These are phyloP conservation scores for Chlorella sp. DNA, from an alignment of 139 green algal species.

Conservation along the genomic window DNA sequence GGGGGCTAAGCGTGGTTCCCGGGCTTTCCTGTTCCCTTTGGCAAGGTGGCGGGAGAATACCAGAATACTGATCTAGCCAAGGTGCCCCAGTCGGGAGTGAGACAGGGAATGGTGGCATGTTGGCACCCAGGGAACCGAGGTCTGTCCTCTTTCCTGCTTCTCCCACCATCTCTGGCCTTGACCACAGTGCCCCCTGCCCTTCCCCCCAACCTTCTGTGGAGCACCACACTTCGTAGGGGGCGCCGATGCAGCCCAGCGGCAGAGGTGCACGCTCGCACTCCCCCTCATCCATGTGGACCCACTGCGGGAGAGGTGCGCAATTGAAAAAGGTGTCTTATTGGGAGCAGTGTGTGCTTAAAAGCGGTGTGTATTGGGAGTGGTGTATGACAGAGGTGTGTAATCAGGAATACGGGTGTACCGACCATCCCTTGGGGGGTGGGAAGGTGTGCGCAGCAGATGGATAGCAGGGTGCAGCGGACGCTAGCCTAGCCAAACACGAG, in stretches of 20 bases:
- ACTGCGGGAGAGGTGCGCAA: background rate
- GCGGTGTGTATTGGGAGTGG: too few relatives aligned
- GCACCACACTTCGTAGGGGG: conserved; percentile 24
- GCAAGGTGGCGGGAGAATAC: background rate
- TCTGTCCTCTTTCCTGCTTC: background rate
- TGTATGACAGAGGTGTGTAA: too few relatives aligned
- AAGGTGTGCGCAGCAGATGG: background rate
- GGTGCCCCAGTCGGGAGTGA: too few relatives aligned
- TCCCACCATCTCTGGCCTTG: background rate
- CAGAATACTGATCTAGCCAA: background rate
- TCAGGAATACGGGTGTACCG: too few relatives aligned
- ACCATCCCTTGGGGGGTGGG: background rate
- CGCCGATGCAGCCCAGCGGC: conserved; percentile 19
- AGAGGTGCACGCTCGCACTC: background rate
- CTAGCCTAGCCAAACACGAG: background rate
- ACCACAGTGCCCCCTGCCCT: background rate
- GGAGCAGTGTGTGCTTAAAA: too few relatives aligned
- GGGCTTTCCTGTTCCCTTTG: background rate
- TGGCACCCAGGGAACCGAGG: background rate
- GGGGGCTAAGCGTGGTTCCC: background rate
- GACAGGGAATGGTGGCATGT: too few relatives aligned
- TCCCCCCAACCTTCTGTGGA: background rate
- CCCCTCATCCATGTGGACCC: background rate
- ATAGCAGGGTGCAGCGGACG: background rate
- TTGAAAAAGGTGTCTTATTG: too few relatives aligned